A percentile compares a stretch with the other conserved stretches of the same genome.
Conservation (phyloP, 2,329 filamentous ascomycete species). For the Colletotrichum agaves region DNA sequence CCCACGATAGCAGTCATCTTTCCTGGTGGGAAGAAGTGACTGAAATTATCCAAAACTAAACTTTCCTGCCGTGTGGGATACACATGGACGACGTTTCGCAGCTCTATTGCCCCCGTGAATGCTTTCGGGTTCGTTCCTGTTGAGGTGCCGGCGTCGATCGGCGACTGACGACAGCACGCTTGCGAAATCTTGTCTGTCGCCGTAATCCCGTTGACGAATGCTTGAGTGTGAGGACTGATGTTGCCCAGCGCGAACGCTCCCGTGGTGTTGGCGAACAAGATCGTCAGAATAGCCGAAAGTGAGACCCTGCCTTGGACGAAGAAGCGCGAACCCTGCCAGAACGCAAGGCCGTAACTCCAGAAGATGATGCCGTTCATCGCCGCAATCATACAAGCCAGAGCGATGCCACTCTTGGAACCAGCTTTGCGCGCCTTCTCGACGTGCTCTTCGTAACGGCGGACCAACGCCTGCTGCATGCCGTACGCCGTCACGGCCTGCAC, state of each 20-base stretch:
- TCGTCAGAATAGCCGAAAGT: no score
- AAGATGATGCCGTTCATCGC: conserved; percentile 80
- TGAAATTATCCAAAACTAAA: conserved; percentile 86
- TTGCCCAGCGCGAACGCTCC: no score
- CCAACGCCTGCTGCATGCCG: conserved; percentile 91
- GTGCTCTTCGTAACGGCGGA: conserved; percentile 83
- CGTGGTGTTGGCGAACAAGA: no score
- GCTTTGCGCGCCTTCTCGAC: conserved; percentile 75
- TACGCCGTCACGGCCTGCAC: conserved; percentile 93
- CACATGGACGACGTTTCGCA: conserved; percentile 88
- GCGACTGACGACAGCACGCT: no score
- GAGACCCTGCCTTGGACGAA: no score
- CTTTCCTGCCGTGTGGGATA: conserved; percentile 95
- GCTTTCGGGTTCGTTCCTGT: no score
- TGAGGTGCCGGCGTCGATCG: no score
- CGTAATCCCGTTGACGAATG: no score
- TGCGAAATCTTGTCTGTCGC: no score
- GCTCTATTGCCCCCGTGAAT: conserved; percentile 82
- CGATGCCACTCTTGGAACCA: conserved; percentile 83
- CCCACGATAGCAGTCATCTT: conserved; percentile 95
- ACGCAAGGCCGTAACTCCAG: conserved; percentile 85
- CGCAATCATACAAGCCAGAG: conserved; percentile 80
- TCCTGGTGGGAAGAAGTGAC: conserved; percentile 82
- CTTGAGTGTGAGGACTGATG: no score
- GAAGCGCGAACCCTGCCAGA: no score